Base-by-base conservation (phyloP, 768 basidiomycete genomes). In the Serendipita sp. region DNA sequence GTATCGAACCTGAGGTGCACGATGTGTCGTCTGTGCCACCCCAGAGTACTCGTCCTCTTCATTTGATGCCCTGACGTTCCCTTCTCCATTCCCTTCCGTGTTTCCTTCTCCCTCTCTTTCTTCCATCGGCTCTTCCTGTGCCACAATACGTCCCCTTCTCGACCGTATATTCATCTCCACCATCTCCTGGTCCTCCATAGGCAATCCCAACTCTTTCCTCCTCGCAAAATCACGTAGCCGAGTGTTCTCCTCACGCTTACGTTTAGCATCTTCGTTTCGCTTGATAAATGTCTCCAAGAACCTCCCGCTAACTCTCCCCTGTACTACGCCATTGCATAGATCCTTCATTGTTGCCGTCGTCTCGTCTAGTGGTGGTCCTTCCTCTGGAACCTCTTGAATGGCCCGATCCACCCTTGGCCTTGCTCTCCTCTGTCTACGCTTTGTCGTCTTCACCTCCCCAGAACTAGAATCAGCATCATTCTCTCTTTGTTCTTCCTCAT, bases 1-100 rank as follows among this genome's bases (percentile, higher is more conserved):
- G 64, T 92, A 86, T 41, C 89, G 85, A 68, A 95, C 83, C 18
- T 65, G 48, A 28, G 64, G 30, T 11, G 64, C 64, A 24, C 64
- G 64, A 37, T 11, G 51, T 35, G 16, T 47, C 16, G 48, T 35
- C 46, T 47, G 46, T 7, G 48, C 24, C 8, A 37, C 32, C 3
- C n/a, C 53, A 66, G 18, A 5, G 35, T 47, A 37, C 3, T 65
- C 64, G 37, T 54, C 47, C 3, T 47, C 63, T 13, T 30, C 28
- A 11, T 46, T 44, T 13, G 28, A 7, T 30, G 51, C 51, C 24
- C 28, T 47, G n/a, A 53, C 51, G 41, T 47, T 30, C 18, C 32
- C 44, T 11, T 30, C 38, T 34, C 53, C 64, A 48, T 16, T 35
- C 15, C 35, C 30, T 32, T 24, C 34, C 7, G 28, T 32, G 15